A percentile compares a stretch with the other conserved stretches of the same genome.
phyloP scores from a whole-genome alignment of 345 rosid genomes.

The Hypericum perforatum region DNA sequence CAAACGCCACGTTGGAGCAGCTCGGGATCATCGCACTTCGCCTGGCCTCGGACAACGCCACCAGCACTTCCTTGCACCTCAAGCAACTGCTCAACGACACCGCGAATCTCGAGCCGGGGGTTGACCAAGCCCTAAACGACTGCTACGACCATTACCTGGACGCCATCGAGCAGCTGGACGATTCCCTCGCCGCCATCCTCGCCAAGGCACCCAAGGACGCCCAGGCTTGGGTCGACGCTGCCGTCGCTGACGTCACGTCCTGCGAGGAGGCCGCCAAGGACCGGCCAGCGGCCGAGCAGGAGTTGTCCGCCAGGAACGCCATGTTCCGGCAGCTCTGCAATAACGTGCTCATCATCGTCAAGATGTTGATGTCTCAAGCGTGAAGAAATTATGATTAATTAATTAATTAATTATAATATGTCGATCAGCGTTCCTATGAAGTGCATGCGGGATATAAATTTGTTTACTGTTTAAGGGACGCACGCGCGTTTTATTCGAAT shows the following conservation, averaged over 20 bases:
- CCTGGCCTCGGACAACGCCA: conserved; percentile 36
- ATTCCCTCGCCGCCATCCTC: conserved; percentile 40
- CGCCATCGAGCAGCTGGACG: conserved; percentile 51
- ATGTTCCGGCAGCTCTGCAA: conserved; percentile 33
- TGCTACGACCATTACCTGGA: conserved; percentile 46
- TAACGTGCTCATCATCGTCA: conserved; percentile 31
- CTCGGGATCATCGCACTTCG: conserved; percentile 40
- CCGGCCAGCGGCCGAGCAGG: conserved; percentile 12
- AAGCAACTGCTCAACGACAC: conserved; percentile 13
- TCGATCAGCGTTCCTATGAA: too few species aligned
- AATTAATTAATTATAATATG: too few species aligned
- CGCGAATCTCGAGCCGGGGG: conserved; percentile 26
- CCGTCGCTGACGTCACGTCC: conserved; percentile 28
- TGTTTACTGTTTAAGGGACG: too few species aligned
- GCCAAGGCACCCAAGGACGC: conserved; percentile 29
- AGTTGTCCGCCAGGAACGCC: conserved; percentile 25
- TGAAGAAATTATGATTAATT: too few species aligned
- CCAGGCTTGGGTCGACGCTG: conserved; percentile 31
- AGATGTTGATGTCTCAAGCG: not conserved
- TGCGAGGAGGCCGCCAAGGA: conserved; percentile 32
- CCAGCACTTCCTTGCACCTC: conserved; percentile 29
- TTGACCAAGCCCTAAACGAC: conserved; percentile 49
- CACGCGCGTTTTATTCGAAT: too few species aligned
- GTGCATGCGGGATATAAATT: too few species aligned
- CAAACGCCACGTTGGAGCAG: conserved; percentile 27